Conservation (phyloP, 2,329 filamentous ascomycete genomes). For the Aspergillus sclerotialis region DNA sequence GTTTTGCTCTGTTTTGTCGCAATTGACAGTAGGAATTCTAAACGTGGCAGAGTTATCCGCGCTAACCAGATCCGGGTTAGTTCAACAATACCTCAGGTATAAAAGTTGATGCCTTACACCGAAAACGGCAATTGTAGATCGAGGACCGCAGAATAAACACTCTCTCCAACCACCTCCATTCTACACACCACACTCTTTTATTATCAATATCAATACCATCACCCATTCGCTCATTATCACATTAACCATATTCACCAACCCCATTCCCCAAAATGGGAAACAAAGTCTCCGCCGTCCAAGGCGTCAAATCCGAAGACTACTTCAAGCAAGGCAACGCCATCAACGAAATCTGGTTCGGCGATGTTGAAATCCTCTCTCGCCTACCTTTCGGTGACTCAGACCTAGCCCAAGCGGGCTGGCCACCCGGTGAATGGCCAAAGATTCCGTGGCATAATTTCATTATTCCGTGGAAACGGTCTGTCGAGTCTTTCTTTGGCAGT, state of each 20-base stretch:
- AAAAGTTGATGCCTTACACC: no score
- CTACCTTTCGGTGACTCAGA: slow-evolving; percentile 34
- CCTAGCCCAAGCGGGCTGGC: slow-evolving; percentile 30
- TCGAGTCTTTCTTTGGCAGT: neutral
- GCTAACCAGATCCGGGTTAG: no score
- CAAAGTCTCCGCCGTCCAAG: slow-evolving; percentile 25
- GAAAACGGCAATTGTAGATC: neutral
- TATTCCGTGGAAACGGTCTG: slow-evolving; percentile 23
- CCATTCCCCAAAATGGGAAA: slow-evolving; percentile 22
- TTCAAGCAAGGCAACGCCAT: slow-evolving; percentile 30
- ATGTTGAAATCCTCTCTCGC: slow-evolving; percentile 31
- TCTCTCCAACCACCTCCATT: slow-evolving; percentile 1
- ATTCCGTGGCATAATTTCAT: slow-evolving; percentile 35
- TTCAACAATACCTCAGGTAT: no score
- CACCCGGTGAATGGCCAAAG: slow-evolving; percentile 25
- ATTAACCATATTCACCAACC: neutral
- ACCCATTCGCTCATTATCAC: slow-evolving; percentile 1
- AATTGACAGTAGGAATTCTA: no score
- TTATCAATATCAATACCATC: neutral
- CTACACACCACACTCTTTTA: slow-evolving; percentile 1
- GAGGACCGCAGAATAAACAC: neutral
- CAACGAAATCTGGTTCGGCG: slow-evolving; percentile 32
- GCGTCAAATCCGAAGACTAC: slow-evolving; percentile 29
- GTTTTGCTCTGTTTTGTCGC: no score
- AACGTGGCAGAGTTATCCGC: no score